Conservation (phyloP, 2,329 filamentous ascomycete genomes). For the Endocalyx cinctus region DNA sequence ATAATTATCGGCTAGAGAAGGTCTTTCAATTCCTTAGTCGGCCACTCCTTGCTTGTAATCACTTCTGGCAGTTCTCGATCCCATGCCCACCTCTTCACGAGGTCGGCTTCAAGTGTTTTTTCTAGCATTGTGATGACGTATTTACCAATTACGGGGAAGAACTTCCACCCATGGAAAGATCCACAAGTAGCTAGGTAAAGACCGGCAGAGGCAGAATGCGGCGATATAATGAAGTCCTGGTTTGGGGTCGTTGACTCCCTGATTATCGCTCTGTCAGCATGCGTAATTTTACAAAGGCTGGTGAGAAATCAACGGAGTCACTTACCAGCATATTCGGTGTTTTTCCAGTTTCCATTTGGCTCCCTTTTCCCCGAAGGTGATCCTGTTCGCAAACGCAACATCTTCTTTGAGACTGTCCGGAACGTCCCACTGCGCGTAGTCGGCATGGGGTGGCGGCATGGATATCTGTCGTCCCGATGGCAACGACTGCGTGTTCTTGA, state of each 20-base stretch:
- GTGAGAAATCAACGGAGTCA: constrained; percentile 3
- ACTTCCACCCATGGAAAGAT: constrained; percentile 65
- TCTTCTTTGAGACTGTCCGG: constrained; percentile 51
- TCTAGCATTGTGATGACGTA: constrained; percentile 53
- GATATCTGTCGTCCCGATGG: constrained; percentile 51
- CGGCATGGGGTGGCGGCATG: constrained; percentile 47
- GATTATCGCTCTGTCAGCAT: not conserved
- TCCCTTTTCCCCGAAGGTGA: constrained; percentile 56
- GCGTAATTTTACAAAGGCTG: not conserved
- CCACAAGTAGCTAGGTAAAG: constrained; percentile 61
- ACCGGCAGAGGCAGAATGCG: constrained; percentile 44
- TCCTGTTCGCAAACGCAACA: constrained; percentile 49
- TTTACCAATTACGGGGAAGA: constrained; percentile 48
- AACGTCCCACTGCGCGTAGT: constrained; percentile 62
- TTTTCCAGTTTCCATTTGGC: constrained; percentile 55
- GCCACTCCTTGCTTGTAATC: constrained; percentile 41
- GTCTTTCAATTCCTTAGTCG: constrained; percentile 44
- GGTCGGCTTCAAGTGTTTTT: constrained; percentile 34
- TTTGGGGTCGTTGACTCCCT: constrained; percentile 63
- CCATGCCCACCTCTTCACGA: constrained; percentile 48
- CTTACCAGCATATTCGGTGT: constrained; percentile 63
- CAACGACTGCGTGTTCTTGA: constrained; percentile 50
- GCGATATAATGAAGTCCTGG: constrained; percentile 59
- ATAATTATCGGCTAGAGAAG: no score
- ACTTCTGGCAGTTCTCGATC: constrained; percentile 54